phyloP scores from a whole-genome alignment of 257 asterid species.

The Gardenia jasminoides region DNA sequence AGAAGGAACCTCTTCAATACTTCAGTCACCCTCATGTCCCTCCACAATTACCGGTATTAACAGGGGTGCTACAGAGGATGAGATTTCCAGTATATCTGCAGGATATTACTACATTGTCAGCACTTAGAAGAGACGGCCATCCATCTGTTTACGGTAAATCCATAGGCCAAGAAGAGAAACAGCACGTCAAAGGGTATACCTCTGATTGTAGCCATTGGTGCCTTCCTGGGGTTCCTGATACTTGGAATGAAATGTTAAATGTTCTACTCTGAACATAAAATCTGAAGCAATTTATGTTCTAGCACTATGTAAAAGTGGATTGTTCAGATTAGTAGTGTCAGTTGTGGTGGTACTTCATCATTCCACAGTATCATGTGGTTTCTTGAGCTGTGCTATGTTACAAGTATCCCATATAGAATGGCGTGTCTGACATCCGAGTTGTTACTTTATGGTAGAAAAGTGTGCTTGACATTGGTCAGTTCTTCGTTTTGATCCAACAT shows the following conservation, averaged over 20 bases:
- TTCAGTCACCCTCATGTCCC: conserved; percentile 48
- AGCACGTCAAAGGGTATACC: conserved; percentile 33
- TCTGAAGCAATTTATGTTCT: not conserved
- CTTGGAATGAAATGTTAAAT: conserved; percentile 76
- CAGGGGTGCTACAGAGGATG: conserved; percentile 50
- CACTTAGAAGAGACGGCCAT: conserved; percentile 71
- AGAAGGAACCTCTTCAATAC: conserved; percentile 51
- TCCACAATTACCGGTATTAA: conserved; percentile 47
- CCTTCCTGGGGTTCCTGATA: conserved; percentile 90
- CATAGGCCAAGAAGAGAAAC: conserved; percentile 46
- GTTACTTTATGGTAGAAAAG: not conserved
- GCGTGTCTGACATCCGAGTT: not conserved
- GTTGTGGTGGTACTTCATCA: not conserved
- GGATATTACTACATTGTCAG: conserved; percentile 63
- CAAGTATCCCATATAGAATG: not conserved
- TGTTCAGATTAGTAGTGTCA: not conserved
- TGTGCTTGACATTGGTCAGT: not conserved
- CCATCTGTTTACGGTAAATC: conserved; percentile 71
- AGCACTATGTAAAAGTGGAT: not conserved
- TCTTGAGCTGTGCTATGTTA: not conserved
- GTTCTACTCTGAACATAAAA: conserved; percentile 40
- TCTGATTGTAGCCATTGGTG: conserved; percentile 96
- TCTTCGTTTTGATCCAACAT: not conserved
- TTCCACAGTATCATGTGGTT: not conserved
- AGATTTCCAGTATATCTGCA: conserved; percentile 66